phyloP scores from a whole-genome alignment of 139 green algal species.

The Nannochloris sp. region DNA sequence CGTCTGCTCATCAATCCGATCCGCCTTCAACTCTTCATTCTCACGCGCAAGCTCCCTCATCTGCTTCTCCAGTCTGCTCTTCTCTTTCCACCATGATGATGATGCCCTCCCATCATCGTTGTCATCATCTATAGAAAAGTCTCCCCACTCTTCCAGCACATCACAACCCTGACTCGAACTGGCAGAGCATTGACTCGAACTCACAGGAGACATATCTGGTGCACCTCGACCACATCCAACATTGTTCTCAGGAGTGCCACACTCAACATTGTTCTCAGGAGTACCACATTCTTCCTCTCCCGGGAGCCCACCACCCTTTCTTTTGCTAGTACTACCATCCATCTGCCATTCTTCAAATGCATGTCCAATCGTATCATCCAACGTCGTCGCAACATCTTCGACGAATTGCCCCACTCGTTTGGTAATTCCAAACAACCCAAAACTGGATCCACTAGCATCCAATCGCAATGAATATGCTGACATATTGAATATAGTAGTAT shows the following conservation, averaged over 20 bases:
- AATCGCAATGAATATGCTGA: too few relatives aligned
- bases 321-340: not conserved
- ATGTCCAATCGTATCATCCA: conserved; percentile 30
- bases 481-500: too few relatives aligned
- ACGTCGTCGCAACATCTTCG: conserved; percentile 26
- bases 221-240: not conserved
- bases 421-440: conserved; percentile 11
- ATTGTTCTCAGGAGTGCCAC: not conserved
- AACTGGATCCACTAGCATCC: not conserved
- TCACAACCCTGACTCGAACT: too few relatives aligned
- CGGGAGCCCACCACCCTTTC: not conserved
- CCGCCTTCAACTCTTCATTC: conserved; percentile 1
- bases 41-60: not conserved
- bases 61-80: conserved; percentile 7
- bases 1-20: conserved; percentile 8
- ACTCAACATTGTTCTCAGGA: not conserved
- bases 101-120: too few relatives aligned
- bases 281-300: not conserved
- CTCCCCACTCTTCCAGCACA: not conserved
- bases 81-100: too few relatives aligned
- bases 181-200: not conserved
- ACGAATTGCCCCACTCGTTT: conserved; percentile 24
- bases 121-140: too few relatives aligned
- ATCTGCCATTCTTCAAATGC: conserved; percentile 28
- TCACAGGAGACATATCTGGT: not conserved